Evolutionary conservation across 768 basidiomycete species (phyloP).

Genomic region (Tulasnella sp.): DNA sequence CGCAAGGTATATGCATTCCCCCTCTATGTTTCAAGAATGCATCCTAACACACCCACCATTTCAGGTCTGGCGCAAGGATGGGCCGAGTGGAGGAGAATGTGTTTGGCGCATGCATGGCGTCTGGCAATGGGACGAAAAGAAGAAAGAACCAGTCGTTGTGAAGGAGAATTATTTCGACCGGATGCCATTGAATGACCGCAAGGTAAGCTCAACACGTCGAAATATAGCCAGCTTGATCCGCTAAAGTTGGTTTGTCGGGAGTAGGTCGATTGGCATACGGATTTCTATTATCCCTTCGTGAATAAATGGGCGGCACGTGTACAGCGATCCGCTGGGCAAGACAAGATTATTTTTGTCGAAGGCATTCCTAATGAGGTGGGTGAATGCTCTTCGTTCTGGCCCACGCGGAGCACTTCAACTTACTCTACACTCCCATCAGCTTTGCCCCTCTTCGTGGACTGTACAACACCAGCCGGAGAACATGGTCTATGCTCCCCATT

Average conservation of each 20-base stretch:
- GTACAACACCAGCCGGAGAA: conserved; percentile 47
- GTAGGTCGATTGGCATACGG: conserved; percentile 77
- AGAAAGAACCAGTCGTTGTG: conserved; percentile 59
- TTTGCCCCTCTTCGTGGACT: conserved; percentile 71
- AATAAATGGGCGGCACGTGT: conserved; percentile 57
- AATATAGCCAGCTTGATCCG: neutral
- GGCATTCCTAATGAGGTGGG: conserved; percentile 86
- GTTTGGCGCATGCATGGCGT: conserved; percentile 89
- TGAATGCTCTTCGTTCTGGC: neutral
- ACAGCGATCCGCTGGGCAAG: conserved; percentile 39
- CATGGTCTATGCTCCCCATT: conserved; percentile 67
- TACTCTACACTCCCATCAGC: conserved; percentile 36
- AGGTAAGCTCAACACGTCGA: conserved; percentile 33
- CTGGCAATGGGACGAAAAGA: conserved; percentile 74
- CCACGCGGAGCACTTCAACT: neutral
- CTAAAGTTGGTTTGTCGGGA: neutral
- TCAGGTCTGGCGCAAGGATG: conserved; percentile 57
- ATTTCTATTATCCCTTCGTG: conserved; percentile 74
- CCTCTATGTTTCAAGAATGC: neutral
- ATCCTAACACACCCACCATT: neutral
- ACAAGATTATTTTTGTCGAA: conserved; percentile 60
- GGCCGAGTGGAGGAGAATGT: conserved; percentile 62
- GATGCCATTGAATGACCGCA: conserved; percentile 51
- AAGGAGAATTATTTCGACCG: conserved; percentile 76
- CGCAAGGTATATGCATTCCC: conserved; percentile 27